Base-by-base conservation (phyloP, 768 basidiomycete genomes). In the Cystofilobasidium capitatum region DNA sequence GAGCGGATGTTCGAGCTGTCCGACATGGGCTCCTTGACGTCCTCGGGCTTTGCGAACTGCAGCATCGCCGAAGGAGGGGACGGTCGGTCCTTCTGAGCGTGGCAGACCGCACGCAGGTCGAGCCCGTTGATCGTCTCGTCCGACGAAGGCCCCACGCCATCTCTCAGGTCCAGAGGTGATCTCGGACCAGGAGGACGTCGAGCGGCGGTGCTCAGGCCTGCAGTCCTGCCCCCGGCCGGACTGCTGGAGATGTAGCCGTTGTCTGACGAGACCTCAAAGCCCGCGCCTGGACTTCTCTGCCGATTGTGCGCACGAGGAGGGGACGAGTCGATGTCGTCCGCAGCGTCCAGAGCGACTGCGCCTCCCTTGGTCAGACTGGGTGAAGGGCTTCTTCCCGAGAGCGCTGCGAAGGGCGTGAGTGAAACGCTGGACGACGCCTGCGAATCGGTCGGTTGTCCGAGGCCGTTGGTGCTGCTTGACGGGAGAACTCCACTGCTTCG, bases 221-320 rank as follows among this genome's bases (percentile, higher is more conserved):
- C 45, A 12, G 2, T 20, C 36, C 20, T 33, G 7, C 26, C 49
- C 9, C 58, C 17, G n/a, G 58, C 40, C 3, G 65, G 65, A 31
- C 65, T 66, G 39, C 65, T 66, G 13, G 66, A 68, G 60, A 68
- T 63, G 55, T 68, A 68, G 17, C 66, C 66, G 9, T 58, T 42
- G 24, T 51, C 66, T 4, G 35, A 42, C n/a, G 39, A 42, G 44
- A 26, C 26, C 7, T 5, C 6, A 20, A 12, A 0, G 59, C 24
- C n/a, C 17, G 40, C 35, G 40, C 58, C 9, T 36, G 58, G 17
- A 12, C 36, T 16, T 16, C 44, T 26, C 24, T 31, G 24, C 3
- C 65, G 45, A 57, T 20, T 29, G 29, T 20, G 37, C 35, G n/a
- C 24, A 5, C 44, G 33, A 12, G 47, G 3, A 0, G 58, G 65